Percentiles rank a stretch among this genome's conserved stretches.
These are phyloP conservation scores for Fomes fomentarius DNA, from an alignment of 1,284 basidiomycete species.

Conservation along the genomic window DNA sequence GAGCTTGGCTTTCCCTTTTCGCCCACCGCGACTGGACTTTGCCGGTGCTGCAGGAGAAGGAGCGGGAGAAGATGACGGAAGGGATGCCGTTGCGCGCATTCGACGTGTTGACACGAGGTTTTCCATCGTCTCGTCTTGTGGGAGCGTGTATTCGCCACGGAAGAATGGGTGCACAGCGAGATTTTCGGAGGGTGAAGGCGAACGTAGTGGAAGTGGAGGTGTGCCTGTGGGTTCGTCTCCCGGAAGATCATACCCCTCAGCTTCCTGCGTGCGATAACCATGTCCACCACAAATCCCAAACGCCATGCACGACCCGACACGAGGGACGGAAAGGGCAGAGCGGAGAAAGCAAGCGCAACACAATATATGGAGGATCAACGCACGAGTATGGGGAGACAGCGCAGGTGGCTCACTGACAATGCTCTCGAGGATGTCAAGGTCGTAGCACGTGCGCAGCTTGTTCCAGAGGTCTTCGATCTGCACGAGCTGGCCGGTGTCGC, in stretches of 20 bases:
- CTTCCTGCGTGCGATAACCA: too few species aligned
- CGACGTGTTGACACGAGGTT: conserved; percentile 61
- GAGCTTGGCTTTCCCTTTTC: conserved; percentile 32
- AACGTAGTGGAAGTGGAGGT: conserved; percentile 53
- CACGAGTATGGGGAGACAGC: conserved; percentile 14
- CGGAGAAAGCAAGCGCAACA: not conserved
- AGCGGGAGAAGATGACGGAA: conserved; percentile 47
- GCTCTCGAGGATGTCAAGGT: conserved; percentile 76
- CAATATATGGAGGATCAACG: conserved; percentile 5
- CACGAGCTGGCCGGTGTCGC: conserved; percentile 69
- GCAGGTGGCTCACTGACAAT: conserved; percentile 53
- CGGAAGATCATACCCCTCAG: conserved; percentile 60
- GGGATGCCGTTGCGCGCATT: conserved; percentile 59
- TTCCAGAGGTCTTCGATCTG: conserved; percentile 71
- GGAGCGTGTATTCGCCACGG: conserved; percentile 66
- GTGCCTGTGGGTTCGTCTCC: conserved; percentile 42
- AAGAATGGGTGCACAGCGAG: conserved; percentile 71
- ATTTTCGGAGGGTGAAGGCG: conserved; percentile 69
- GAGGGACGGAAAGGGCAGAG: not conserved
- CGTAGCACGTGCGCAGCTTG: conserved; percentile 73
- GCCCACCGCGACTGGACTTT: conserved; percentile 39
- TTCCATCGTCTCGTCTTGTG: conserved; percentile 61
- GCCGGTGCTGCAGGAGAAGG: conserved; percentile 44
- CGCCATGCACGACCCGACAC: not conserved
- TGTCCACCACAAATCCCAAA: not conserved